phyloP scores from a whole-genome alignment of 108 stramenopile species.

The Schizochytrium sp. region DNA sequence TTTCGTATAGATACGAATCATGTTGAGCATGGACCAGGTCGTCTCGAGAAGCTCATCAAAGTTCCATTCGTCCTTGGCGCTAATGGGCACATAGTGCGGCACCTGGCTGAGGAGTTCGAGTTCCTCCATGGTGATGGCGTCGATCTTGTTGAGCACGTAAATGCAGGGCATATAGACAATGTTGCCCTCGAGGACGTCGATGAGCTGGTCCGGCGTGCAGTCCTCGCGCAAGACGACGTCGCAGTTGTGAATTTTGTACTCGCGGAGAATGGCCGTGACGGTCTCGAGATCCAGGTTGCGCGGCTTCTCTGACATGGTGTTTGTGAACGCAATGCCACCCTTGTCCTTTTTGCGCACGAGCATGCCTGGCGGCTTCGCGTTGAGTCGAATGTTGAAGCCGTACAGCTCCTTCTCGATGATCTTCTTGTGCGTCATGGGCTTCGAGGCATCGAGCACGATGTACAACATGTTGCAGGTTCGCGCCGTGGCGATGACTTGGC shows the following conservation, averaged over 20 bases:
- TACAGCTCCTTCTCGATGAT: constrained; percentile 90
- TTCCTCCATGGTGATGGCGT: constrained; percentile 86
- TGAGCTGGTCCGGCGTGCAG: constrained; percentile 81
- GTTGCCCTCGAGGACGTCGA: constrained; percentile 83
- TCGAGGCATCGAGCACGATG: constrained; percentile 81
- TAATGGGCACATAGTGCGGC: constrained; percentile 94
- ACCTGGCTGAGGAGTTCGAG: constrained; percentile 89
- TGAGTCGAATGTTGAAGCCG: constrained; percentile 93
- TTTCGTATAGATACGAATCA: constrained; percentile 97
- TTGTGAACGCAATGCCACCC: constrained; percentile 88
- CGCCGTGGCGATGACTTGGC: constrained; percentile 87
- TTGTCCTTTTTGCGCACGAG: constrained; percentile 79
- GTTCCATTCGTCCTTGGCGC: constrained; percentile 84
- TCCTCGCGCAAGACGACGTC: constrained; percentile 75
- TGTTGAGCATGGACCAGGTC: constrained; percentile 83
- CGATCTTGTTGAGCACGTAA: constrained; percentile 88
- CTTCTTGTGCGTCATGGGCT: constrained; percentile 93
- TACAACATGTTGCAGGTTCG: constrained; percentile 92
- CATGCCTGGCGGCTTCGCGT: constrained; percentile 85
- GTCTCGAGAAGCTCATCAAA: constrained; percentile 84
- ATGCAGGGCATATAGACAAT: constrained; percentile 75
- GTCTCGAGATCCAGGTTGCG: constrained; percentile 54
- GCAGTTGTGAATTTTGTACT: constrained; percentile 85
- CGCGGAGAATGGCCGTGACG: constrained; percentile 70
- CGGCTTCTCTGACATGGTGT: constrained; percentile 63